phyloP scores from a whole-genome alignment of 116 monocot species.

The Cymodocea nodosa region DNA sequence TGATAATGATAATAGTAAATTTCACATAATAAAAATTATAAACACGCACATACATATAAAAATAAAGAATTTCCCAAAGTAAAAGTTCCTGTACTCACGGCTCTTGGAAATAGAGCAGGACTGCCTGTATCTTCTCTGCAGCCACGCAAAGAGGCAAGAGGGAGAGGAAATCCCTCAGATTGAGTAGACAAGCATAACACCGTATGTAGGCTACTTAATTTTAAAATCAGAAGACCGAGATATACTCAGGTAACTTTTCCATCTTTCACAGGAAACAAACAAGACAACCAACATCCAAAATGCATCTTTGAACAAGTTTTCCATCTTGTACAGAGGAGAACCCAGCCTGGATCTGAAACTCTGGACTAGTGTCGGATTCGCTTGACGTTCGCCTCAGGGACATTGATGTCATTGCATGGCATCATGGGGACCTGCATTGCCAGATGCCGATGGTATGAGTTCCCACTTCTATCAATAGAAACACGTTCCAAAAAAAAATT shows the following conservation, averaged over 20 bases:
- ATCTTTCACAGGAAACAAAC: background rate
- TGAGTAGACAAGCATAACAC: too few species aligned
- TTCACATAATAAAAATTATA: too few species aligned
- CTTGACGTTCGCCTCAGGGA: slow-evolving; percentile 69
- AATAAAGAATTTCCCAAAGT: too few species aligned
- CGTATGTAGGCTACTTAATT: too few species aligned
- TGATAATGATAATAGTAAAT: too few species aligned
- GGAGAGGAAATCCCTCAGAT: too few species aligned
- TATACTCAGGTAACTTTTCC: background rate
- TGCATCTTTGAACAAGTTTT: background rate
- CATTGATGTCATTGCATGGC: slow-evolving; percentile 43
- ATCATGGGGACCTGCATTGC: slow-evolving; percentile 30
- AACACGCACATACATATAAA: too few species aligned
- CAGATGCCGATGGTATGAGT: background rate
- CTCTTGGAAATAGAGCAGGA: too few species aligned
- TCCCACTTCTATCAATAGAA: background rate
- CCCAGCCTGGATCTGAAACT: background rate
- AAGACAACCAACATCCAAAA: background rate
- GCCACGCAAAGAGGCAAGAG: too few species aligned
- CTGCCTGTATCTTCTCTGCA: too few species aligned
- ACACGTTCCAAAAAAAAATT: too few species aligned
- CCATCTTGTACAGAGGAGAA: background rate
- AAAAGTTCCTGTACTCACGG: too few species aligned
- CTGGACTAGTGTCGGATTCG: slow-evolving; percentile 24
- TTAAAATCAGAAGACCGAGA: background rate